Conservation (phyloP, 2,329 filamentous ascomycete species). For the Camptophora hylomeconis region DNA sequence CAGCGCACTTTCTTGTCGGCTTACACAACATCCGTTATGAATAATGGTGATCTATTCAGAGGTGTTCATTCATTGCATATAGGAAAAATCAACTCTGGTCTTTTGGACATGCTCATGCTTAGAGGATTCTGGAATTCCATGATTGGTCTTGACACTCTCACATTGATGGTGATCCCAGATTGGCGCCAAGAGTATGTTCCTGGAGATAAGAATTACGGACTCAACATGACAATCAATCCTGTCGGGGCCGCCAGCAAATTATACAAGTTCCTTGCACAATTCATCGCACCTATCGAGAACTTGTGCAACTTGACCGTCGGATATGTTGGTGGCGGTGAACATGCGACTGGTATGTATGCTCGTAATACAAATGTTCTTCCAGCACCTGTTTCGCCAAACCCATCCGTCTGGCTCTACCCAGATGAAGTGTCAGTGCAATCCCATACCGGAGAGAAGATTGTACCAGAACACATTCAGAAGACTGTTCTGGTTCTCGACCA, state of each 20-base stretch:
- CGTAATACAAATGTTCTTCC: conserved; percentile 51
- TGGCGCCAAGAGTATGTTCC: conserved; percentile 47
- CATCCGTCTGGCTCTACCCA: conserved; percentile 8
- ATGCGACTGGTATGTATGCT: conserved; percentile 46
- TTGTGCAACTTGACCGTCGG: conserved; percentile 51
- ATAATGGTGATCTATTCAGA: conserved; percentile 42
- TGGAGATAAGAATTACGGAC: conserved; percentile 37
- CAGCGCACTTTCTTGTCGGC: conserved; percentile 56
- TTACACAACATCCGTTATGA: conserved; percentile 51
- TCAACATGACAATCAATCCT: conserved; percentile 38
- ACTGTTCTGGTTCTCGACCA: conserved; percentile 41
- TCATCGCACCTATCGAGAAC: conserved; percentile 34
- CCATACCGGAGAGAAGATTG: conserved; percentile 1
- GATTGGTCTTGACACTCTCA: conserved; percentile 40
- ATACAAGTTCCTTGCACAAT: conserved; percentile 37
- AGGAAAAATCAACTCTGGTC: conserved; percentile 49
- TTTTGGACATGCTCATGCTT: conserved; percentile 43
- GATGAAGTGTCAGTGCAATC: not conserved
- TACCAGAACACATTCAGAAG: too few relatives aligned
- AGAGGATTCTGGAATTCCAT: conserved; percentile 50
- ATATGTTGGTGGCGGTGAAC: conserved; percentile 56
- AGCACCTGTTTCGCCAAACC: conserved; percentile 30
- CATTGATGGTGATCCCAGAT: conserved; percentile 50
- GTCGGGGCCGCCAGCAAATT: conserved; percentile 39
- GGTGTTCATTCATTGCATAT: conserved; percentile 48